Evolutionary conservation across 1,284 basidiomycete genomes (phyloP), one percentile per base, ranked within the genome.

Genomic region (Rhodotorula sp.): DNA sequence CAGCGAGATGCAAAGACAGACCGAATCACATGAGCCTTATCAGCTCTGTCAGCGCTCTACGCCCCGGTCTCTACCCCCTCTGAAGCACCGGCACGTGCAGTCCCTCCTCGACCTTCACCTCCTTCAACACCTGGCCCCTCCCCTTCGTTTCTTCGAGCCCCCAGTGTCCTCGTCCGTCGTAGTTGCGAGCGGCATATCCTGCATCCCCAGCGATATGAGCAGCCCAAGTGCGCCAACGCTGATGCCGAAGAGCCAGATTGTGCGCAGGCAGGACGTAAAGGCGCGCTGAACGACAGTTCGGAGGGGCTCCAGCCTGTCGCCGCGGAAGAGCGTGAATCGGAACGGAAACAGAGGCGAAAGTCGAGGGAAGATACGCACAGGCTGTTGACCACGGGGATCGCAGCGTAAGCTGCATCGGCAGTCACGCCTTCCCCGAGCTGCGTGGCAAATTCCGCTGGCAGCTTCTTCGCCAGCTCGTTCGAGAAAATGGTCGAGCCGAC

Each of bases 221-320:
- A 76, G 36, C 0, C 66, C 76, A 29, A 71, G 25, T 12, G 57
- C 71, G 8, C 46, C 41, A 50, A 77, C 19, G 2, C 66, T 76
- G 27, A 71, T 59, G 64, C 67, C 62, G 36, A 71, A 66, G 1
- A 67, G 56, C 77, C 77, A 78, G 54, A 78, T 69, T 32, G 61
- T 55, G 5, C 58, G 53, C 6, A 71, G 55, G 34, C 75, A 73
- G 34, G 71, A 70, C 34, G 68, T 67, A 56, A 78, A 75, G 2
- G 75, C 76, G 25, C 36, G 50, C 12, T 69, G 66, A 8, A 77
- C 73, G 63, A 66, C 44, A 5, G 64, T 59, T 3, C 72, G 70
- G 1, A 75, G 59, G 1, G 76, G 75, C 61, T 76, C 75, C n/a
- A n/a, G n/a, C n/a, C n/a, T n/a, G 50, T 70, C 67, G 2, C 74